Base-by-base conservation (phyloP, 352 stramenopile genomes). In the Pythium aquatile region DNA sequence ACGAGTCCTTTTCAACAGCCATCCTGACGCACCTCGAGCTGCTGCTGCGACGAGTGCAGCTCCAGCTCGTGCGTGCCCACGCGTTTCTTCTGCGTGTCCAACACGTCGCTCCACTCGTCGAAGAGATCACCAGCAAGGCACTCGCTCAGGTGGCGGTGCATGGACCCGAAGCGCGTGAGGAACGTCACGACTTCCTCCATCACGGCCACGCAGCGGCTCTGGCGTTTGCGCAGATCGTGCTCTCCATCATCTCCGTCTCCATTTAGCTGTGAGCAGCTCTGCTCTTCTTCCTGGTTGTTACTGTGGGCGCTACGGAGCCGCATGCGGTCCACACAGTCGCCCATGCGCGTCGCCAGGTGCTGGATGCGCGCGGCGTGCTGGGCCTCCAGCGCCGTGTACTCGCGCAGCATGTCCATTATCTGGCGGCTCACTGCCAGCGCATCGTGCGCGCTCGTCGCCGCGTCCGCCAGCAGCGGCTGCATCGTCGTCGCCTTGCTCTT, bases 171-270 rank as follows among this genome's bases (percentile, higher is more conserved):
- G 24, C 70, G 66, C 32, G 66, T 63, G 47, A 77, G 63, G 29
- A 77, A 77, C 52, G 69, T 75, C 66, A 77, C 70, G 58, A 74
- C 62, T 52, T 74, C 32, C 48, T 74, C 70, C 58, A 77, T 68
- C 20, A 72, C 63, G 9, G 66, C 58, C 32, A 77, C 66, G 57
- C 66, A 77, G 37, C 52, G 46, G 61, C 51, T 63, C 61, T 58
- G 57, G 16, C 28, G 55, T 20, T 28, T 17, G 29, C 46, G 48
- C 55, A 68, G 35, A 5, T 62, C 61, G 16, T 69, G 44, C 5
- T 62, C 62, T 44, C 24, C 56, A 29, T 24, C 56, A 33, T 47
- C 48, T n/a, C 55, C 37, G 28, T 47, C 48, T n/a, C 55, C 37
- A 8, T 55, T 29, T 16, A 53, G 39, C 2, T 9, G 32, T 35